Evolutionary conservation across 306 rosid species (phyloP).

Genomic region (Alnus glutinosa): DNA sequence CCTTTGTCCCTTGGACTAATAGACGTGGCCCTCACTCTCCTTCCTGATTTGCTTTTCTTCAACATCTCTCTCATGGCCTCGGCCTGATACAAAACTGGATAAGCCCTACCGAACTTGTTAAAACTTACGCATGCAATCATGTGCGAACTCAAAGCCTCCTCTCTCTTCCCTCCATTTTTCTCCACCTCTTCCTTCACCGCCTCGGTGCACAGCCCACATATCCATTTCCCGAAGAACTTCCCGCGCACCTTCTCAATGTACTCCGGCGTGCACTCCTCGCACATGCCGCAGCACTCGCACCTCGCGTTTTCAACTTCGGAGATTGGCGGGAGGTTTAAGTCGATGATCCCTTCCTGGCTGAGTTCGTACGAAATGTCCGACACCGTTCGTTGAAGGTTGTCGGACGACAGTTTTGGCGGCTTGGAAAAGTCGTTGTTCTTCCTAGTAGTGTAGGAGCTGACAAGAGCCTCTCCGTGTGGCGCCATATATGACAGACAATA

Average conservation of each 20-base stretch:
- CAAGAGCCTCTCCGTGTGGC: constrained; percentile 70
- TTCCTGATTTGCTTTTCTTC: constrained; percentile 66
- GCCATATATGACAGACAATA: constrained; percentile 45
- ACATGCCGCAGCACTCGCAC: constrained; percentile 97
- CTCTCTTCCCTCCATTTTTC: constrained; percentile 77
- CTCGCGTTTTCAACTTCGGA: constrained; percentile 78
- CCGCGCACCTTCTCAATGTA: constrained; percentile 67
- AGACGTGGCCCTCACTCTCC: constrained; percentile 68
- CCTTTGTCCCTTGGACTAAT: constrained; percentile 75
- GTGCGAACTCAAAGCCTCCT: constrained; percentile 69
- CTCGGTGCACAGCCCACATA: constrained; percentile 84
- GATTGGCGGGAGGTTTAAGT: constrained; percentile 51
- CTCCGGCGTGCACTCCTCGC: constrained; percentile 87
- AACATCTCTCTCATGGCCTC: constrained; percentile 93
- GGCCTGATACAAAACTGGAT: constrained; percentile 84
- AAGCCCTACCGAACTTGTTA: constrained; percentile 79
- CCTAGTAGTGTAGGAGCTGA: constrained; percentile 29
- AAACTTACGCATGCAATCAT: constrained; percentile 81
- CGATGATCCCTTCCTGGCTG: constrained; percentile 39
- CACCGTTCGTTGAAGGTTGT: constrained; percentile 60
- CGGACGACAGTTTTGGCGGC: constrained; percentile 58
- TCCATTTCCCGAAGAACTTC: constrained; percentile 70
- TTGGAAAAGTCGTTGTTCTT: constrained; percentile 42
- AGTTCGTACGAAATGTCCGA: constrained; percentile 82
- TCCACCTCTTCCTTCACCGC: constrained; percentile 89